Evolutionary conservation across 441 rosid species (phyloP), one percentile per base, ranked within the genome.

Genomic region (Capsella rubella): DNA sequence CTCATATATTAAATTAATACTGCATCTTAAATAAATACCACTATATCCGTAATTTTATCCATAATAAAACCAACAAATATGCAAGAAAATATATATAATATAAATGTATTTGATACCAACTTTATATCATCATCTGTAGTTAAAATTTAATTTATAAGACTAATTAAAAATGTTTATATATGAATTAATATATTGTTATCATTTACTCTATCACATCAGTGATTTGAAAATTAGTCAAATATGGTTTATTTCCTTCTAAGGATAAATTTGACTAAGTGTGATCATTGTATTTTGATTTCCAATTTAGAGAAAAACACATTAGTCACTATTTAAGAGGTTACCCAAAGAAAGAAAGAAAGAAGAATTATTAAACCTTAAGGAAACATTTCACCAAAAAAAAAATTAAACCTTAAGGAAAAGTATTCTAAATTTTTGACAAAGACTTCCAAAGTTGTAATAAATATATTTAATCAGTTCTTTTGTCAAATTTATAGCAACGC

Each of bases 221-320:
- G 37, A 34, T 34, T 34, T 34, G 9, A 7, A 34, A 56, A 46
- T 11, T 56, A 65, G 72, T 65, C 67, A 66, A 58, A 43, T 53
- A 27, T 72, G 39, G 5, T 43, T 43, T 21, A 63, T n/a, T 34
- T 63, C 16, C 52, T 53, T 53, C 29, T 62, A 21, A 21, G 25
- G 25, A 0, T 21, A 21, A 21, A 21, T 21, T 21, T 21, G 25
- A 21, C 25, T 21, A 18, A 31, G 1, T 37, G 16, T 15, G 52
- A 28, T 51, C 3, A 25, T 43, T 4, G 46, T 42, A 42, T 46
- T 47, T 16, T 15, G 27, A 1, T 43, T 54, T 34, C 12, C 32
- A 45, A 11, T 10, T 10, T 7, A 35, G 3, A 11, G 3, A 11
- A 35, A 8, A 11, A 27, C 5, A 56, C 2, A 37, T 47, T 56